Base-by-base conservation (phyloP, 176 grass and related monocot species). In the Hsuehochloa calcarea region DNA sequence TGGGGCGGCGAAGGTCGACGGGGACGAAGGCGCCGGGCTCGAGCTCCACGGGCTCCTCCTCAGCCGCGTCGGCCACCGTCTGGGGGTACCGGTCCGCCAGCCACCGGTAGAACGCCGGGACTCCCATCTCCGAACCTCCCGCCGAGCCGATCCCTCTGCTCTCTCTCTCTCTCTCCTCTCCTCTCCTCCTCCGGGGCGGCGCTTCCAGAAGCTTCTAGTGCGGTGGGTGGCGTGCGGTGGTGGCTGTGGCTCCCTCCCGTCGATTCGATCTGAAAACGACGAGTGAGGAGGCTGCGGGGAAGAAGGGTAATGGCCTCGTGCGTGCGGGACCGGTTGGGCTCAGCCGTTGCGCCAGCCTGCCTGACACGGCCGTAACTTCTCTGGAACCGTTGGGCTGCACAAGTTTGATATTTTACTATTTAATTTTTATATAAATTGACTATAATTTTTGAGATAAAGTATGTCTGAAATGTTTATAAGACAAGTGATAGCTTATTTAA, bases 91-190 rank as follows among this genome's bases (percentile, higher is more conserved):
- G 86, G 79, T 95, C 96, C 79, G 96, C 93, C 68, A 98, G 88
- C 96, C 96, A 98, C 81, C 96, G 85, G 91, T 94, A 98, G 78
- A 98, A 98, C 40, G 96, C 91, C 14, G 96, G 93, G 45, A 99
- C 96, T 91, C 96, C 96, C 96, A 99, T 98, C 41, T 85, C 77
- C 54, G 58, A 79, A 27, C 44, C 51, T 90, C 23, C 20, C 56
- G 56, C 55, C 44, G 20, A 23, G 71, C 66, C 79, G 81, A 84
- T 81, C 65, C 66, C 70, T 70, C 26, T 22, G 16, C 47, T 52
- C 46, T 73, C 25, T 37, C 19, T 45, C 22, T 87, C 75, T 34
- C 31, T 34, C 31, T 29, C 29, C 1, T 1, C 1, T 8, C 20
- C 70, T 52, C 72, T 77, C 78, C 71, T 77, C 66, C 77, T 80